Conservation (phyloP, 208 protist species). For the Wallacemonas collosoma region DNA sequence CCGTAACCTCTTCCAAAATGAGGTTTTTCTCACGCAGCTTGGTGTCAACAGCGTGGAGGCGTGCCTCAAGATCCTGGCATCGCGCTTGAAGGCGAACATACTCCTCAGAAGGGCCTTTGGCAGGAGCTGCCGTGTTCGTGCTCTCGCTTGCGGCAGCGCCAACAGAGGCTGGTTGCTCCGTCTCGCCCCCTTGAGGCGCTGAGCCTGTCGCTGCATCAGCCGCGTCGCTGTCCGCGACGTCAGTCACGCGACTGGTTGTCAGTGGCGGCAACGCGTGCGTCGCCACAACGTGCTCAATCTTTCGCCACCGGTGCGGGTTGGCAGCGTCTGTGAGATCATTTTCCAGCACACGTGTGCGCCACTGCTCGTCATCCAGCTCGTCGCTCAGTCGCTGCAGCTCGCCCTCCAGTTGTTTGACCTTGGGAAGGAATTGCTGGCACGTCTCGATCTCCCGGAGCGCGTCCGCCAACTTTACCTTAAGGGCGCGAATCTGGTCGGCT, state of each 20-base stretch:
- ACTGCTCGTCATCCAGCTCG: slow-evolving; percentile 89
- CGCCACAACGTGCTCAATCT: slow-evolving; percentile 28
- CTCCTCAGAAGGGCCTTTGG: slow-evolving; percentile 62
- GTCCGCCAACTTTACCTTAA: slow-evolving; percentile 81
- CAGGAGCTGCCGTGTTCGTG: slow-evolving; percentile 10
- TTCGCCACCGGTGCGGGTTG: slow-evolving; percentile 84
- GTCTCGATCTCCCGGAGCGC: slow-evolving; percentile 84
- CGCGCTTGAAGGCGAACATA: slow-evolving; percentile 88
- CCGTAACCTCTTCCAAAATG: slow-evolving; percentile 94
- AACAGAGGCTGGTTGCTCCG: no score
- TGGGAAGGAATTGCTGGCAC: slow-evolving; percentile 69
- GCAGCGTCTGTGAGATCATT: slow-evolving; percentile 84
- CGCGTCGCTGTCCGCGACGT: neutral
- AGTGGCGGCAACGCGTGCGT: neutral
- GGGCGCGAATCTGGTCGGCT: slow-evolving; percentile 65
- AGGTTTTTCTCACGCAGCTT: slow-evolving; percentile 97
- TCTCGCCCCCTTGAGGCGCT: no score
- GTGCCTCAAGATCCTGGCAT: slow-evolving; percentile 90
- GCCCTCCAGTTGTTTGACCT: slow-evolving; percentile 86
- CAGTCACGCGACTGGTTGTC: neutral
- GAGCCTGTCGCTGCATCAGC: neutral
- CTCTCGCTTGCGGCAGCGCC: neutral
- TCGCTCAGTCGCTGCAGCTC: slow-evolving; percentile 64
- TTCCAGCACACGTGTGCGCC: slow-evolving; percentile 77
- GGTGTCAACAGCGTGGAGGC: slow-evolving; percentile 91